Evolutionary conservation across 306 rosid species (phyloP), one percentile per base, ranked within the genome.

Genomic region (Begonia fuchsioides): DNA sequence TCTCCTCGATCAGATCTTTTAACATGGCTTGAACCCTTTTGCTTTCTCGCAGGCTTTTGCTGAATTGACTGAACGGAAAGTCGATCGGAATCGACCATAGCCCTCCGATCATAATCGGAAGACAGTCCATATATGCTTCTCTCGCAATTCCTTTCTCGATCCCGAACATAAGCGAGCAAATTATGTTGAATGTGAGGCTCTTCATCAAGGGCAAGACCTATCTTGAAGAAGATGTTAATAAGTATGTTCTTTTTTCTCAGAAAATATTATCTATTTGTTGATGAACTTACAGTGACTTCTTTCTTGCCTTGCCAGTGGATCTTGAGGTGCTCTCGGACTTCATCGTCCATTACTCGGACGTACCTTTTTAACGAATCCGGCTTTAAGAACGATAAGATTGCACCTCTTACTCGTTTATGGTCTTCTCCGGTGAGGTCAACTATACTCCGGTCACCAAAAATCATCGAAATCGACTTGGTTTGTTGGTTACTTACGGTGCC

Each of bases 141-240:
- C 93, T 77, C n/a, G 63, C 68, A 47, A 72, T 26, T 45, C 87
- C 93, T 50, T 13, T 13, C 65, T 79, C 80, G 17, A 87, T 55
- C n/a, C 87, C 84, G 38, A 87, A 82, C 15, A 87, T 66, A 17
- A 87, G 72, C 16, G 80, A 67, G 47, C 81, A 66, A 35, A 77
- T 80, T 51, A 87, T 67, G 72, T 83, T 67, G 75, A 87, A 87
- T 1, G 96, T 71, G 13, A 87, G 93, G 14, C 26, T 75, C 78
- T 80, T 83, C 86, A 73, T 73, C 56, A 80, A 58, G 13, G 94
- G 93, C 19, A 78, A 53, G 20, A 80, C 94, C 94, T 80, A 17
- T 19, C 52, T 43, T 5, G 38, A 19, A 5, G 6, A 14, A 10
- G 11, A 55, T 9, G 8, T 26, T 26, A 26, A 26, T 26, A 0